These are phyloP conservation scores for Tricholoma hemisulphureum DNA, from an alignment of 768 basidiomycete genomes.

Conservation along the genomic window DNA sequence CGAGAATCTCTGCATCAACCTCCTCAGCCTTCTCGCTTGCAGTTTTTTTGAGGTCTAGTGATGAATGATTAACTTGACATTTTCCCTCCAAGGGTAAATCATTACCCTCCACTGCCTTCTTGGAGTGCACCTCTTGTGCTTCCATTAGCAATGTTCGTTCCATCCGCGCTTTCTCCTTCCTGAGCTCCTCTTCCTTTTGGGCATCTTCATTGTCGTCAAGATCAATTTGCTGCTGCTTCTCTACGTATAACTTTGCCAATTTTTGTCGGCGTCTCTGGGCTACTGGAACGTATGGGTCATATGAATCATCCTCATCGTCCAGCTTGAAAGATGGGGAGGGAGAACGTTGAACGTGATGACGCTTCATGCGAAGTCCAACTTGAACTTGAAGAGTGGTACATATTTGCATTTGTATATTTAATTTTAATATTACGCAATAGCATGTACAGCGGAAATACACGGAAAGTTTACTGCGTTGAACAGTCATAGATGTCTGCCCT, in stretches of 20 bases:
- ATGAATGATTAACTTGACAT: neutral
- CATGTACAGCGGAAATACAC: slow-evolving; percentile 41
- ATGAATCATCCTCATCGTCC: slow-evolving; percentile 62
- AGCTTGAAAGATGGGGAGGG: slow-evolving; percentile 61
- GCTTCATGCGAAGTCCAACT: no score
- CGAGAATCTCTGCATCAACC: slow-evolving; percentile 85
- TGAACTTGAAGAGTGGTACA: neutral
- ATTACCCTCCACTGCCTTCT: slow-evolving; percentile 78
- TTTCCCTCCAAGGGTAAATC: neutral
- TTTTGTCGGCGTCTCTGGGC: slow-evolving; percentile 80
- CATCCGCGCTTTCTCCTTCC: slow-evolving; percentile 71
- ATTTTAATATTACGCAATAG: slow-evolving; percentile 4
- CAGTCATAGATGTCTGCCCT: slow-evolving; percentile 66
- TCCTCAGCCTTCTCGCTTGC: slow-evolving; percentile 84
- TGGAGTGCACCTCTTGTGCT: slow-evolving; percentile 91
- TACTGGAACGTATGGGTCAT: slow-evolving; percentile 86
- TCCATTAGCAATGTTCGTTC: slow-evolving; percentile 88
- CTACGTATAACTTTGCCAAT: slow-evolving; percentile 66
- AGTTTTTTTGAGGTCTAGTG: slow-evolving; percentile 79
- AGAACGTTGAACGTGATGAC: slow-evolving; percentile 52
- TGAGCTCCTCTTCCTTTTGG: slow-evolving; percentile 75
- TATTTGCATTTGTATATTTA: slow-evolving; percentile 1
- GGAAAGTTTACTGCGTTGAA: slow-evolving; percentile 26
- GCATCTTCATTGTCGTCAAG: slow-evolving; percentile 70
- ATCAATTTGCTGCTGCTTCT: slow-evolving; percentile 59